Conservation (phyloP, 495 filamentous ascomycete species). For the Umbilicaria muhlenbergii region DNA sequence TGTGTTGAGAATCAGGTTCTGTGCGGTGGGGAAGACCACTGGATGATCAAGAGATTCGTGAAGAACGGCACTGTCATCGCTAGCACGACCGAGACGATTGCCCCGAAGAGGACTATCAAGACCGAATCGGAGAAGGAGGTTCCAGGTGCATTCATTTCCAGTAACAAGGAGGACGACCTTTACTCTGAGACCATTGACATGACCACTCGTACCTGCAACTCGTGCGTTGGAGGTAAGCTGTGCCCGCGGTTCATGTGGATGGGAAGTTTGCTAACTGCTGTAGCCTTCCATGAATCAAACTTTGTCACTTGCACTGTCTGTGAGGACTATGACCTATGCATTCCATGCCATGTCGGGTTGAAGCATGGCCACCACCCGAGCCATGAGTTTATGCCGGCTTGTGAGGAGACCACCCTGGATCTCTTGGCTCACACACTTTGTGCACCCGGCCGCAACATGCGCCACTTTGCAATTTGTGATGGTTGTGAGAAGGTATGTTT, state of each 20-base stretch:
- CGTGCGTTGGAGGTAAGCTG: conserved; percentile 58
- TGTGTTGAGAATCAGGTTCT: conserved; percentile 63
- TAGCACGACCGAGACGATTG: conserved; percentile 68
- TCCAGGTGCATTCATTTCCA: conserved; percentile 25
- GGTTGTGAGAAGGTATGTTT: conserved; percentile 67
- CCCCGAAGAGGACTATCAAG: conserved; percentile 34
- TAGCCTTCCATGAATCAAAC: conserved; percentile 56
- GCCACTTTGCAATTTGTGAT: conserved; percentile 85
- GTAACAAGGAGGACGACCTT: conserved; percentile 18
- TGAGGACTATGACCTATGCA: conserved; percentile 85
- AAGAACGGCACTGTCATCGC: conserved; percentile 62
- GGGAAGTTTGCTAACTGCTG: conserved; percentile 6
- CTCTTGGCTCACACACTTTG: conserved; percentile 44
- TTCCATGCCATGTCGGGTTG: conserved; percentile 55
- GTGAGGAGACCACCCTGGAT: conserved; percentile 38
- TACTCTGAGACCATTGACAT: conserved; percentile 13
- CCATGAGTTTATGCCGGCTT: conserved; percentile 59
- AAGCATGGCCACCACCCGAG: conserved; percentile 88
- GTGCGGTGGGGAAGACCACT: conserved; percentile 67
- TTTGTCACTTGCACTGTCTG: conserved; percentile 79
- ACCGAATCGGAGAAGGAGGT: conserved; percentile 19
- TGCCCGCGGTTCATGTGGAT: neutral
- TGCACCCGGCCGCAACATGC: conserved; percentile 62
- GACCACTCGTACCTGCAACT: conserved; percentile 78
- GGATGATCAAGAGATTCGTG: conserved; percentile 83